Evolutionary conservation across 2,329 filamentous ascomycete species (phyloP).

Genomic region (Neophaeococcomyces mojaviensis): DNA sequence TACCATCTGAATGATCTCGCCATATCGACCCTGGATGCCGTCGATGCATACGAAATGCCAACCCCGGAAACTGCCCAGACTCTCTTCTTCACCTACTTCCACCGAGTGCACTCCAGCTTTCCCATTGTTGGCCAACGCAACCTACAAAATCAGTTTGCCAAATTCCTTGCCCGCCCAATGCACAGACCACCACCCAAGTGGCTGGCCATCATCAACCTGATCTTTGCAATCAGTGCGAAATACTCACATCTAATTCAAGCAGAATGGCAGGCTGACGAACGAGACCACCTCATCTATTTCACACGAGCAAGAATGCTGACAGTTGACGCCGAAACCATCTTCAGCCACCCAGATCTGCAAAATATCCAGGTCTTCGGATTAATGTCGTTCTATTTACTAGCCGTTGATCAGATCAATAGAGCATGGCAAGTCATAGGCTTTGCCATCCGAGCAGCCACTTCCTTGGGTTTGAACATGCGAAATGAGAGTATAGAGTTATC

Average conservation of each 20-base stretch:
- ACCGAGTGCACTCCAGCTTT: conserved; percentile 36
- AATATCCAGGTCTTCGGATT: conserved; percentile 39
- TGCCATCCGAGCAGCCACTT: conserved; percentile 36
- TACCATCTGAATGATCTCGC: conserved; percentile 40
- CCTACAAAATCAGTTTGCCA: conserved; percentile 34
- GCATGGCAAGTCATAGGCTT: conserved; percentile 37
- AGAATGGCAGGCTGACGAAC: conserved; percentile 34
- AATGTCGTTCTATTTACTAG: conserved; percentile 37
- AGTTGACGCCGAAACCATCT: conserved; percentile 36
- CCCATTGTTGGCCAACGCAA: conserved; percentile 37
- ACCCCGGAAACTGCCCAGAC: conserved; percentile 33
- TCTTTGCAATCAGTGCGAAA: conserved; percentile 39
- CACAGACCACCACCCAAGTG: conserved; percentile 33
- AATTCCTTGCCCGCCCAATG: conserved; percentile 25
- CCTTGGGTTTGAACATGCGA: conserved; percentile 39
- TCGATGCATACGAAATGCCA: conserved; percentile 37
- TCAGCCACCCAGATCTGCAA: conserved; percentile 38
- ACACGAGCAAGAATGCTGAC: conserved; percentile 36
- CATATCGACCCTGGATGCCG: conserved; percentile 32
- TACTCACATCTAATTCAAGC: conserved; percentile 37
- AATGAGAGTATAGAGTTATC: conserved; percentile 32
- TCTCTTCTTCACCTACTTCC: conserved; percentile 36
- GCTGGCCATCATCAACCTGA: conserved; percentile 40
- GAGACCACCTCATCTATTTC: conserved; percentile 39
- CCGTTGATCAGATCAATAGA: conserved; percentile 37